phyloP scores from a whole-genome alignment of 2,329 filamentous ascomycete genomes.

The Colletotrichum sidae region DNA sequence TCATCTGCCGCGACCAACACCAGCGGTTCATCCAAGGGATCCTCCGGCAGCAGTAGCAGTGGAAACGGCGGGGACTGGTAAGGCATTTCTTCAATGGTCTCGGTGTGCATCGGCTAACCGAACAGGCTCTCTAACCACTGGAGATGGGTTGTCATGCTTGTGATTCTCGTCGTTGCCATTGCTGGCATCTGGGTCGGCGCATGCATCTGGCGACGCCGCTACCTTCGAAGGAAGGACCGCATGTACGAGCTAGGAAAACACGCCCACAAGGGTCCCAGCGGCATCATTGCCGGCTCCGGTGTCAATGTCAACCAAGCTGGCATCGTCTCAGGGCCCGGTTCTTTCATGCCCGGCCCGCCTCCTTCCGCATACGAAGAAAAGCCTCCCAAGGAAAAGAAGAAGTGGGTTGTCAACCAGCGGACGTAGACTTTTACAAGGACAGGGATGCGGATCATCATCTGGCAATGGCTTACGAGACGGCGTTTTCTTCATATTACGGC shows the following conservation, averaged over 20 bases:
- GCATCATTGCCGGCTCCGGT: conserved; percentile 47
- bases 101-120: neutral
- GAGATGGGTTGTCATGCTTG: conserved; percentile 85
- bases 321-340: conserved; percentile 43
- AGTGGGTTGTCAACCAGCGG: conserved; percentile 58
- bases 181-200: conserved; percentile 74
- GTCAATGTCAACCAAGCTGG: conserved; percentile 40
- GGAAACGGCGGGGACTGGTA: conserved; percentile 60
- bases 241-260: conserved; percentile 62
- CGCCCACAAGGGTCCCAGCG: conserved; percentile 45
- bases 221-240: conserved; percentile 76
- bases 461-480: conserved; percentile 35
- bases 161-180: conserved; percentile 78
- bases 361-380: conserved; percentile 49
- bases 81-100: conserved; percentile 38
- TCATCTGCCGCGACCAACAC: conserved; percentile 43
- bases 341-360: conserved; percentile 47
- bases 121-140: conserved; percentile 76
- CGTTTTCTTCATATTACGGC: conserved; percentile 29
- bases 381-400: conserved; percentile 57
- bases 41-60: conserved; percentile 34
- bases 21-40: conserved; percentile 41
- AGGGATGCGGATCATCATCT: conserved; percentile 4
- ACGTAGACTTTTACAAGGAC: conserved; percentile 47
- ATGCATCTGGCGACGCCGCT: conserved; percentile 78